Evolutionary conservation across 768 basidiomycete species (phyloP), one percentile per base, ranked within the genome.

Genomic region (Lyophyllum decastes): DNA sequence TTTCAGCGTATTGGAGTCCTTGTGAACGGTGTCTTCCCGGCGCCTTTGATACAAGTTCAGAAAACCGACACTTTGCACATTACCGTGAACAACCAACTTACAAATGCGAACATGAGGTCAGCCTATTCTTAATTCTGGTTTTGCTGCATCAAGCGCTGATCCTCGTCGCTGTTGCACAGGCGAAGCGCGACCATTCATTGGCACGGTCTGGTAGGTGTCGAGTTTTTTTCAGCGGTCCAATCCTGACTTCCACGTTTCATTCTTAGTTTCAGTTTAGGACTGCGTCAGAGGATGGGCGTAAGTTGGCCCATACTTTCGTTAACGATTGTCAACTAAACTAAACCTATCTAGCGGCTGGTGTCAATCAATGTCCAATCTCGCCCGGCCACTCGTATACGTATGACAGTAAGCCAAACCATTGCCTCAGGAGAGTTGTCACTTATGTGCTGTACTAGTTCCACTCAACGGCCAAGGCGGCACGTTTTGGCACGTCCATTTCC

Each of bases 211-310:
- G 71, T 74, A 55, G 34, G 64, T 34, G 34, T 17, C 25, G 33
- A 34, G 9, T 24, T 22, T n/a, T 41, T 38, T 4, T 22, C 21
- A 2, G n/a, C 44, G n/a, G 7, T 16, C 12, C 17, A 2, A 30
- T 16, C 5, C 45, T 30, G 52, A 48, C 24, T 26, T 17, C 25
- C 19, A 40, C 54, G 33, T 25, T 44, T 34, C 4, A n/a, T 24
- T 50, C 27, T 34, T 33, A 71, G 68, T 78, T 77, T 64, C 82
- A 82, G 68, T 66, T 73, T 47, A 67, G 73, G 34, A 76, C 78
- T 5, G 77, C 76, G 4, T 70, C 75, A 33, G 79, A 77, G 48
- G 82, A 84, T 48, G 82, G 82, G 7, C 69, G 72, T 68, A 60
- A 49, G 66, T 63, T 48, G 21, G 19, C 41, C 49, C 9, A 17